Percentiles rank a stretch among this genome's conserved stretches.
Evolutionary conservation across 352 stramenopile species (phyloP).

Genomic region (Phytopythium oedochilum): DNA sequence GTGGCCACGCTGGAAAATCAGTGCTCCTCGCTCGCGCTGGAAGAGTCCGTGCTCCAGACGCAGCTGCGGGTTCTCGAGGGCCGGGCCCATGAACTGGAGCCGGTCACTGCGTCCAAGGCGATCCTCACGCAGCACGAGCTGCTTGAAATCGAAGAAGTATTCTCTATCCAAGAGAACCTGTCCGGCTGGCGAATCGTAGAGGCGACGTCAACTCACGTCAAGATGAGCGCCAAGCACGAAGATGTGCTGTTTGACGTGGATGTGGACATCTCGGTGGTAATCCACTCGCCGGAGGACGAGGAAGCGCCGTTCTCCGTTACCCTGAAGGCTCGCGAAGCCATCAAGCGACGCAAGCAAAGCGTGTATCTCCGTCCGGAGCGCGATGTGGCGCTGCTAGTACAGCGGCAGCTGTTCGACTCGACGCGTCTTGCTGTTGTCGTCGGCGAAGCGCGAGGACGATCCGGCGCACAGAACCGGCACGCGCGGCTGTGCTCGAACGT

Average conservation of each 20-base stretch:
- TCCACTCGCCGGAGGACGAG: slow-evolving; percentile 14
- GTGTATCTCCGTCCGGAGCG: slow-evolving; percentile 30
- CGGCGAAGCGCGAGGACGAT: slow-evolving; percentile 2
- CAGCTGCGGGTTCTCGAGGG: slow-evolving; percentile 56
- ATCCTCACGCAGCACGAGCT: slow-evolving; percentile 32
- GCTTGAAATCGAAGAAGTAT: slow-evolving; percentile 41
- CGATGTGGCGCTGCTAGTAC: slow-evolving; percentile 41
- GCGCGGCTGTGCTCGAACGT: slow-evolving; percentile 29
- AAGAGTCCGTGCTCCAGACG: slow-evolving; percentile 60
- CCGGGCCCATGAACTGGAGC: slow-evolving; percentile 38
- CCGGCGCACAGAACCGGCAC: slow-evolving; percentile 5
- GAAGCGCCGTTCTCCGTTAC: background rate
- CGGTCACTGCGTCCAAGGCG: slow-evolving; percentile 23
- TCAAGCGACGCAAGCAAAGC: slow-evolving; percentile 27
- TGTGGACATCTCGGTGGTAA: slow-evolving; percentile 28
- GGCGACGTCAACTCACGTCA: slow-evolving; percentile 37
- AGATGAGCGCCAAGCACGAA: slow-evolving; percentile 38
- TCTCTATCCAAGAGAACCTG: slow-evolving; percentile 46
- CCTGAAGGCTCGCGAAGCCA: slow-evolving; percentile 18
- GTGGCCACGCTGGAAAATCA: slow-evolving; percentile 55
- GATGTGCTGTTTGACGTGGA: slow-evolving; percentile 45
- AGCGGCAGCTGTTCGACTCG: slow-evolving; percentile 48
- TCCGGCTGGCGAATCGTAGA: slow-evolving; percentile 43
- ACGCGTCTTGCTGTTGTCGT: slow-evolving; percentile 21
- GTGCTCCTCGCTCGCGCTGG: slow-evolving; percentile 54